A percentile compares a stretch with the other conserved stretches of the same genome.
Evolutionary conservation across 306 rosid genomes (phyloP).

Genomic region (Astragalus glycyphyllos): DNA sequence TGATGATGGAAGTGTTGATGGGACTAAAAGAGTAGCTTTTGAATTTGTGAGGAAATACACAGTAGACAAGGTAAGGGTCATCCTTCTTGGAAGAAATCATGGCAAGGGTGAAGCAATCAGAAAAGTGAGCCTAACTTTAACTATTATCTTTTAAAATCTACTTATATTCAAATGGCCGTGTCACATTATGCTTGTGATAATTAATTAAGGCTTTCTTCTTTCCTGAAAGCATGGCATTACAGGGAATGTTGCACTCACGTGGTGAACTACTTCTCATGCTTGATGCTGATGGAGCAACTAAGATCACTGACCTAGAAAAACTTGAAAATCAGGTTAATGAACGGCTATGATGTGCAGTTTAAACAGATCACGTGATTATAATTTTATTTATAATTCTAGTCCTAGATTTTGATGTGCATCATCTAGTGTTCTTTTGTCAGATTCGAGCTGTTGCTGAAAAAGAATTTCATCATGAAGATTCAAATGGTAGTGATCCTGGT

Average conservation of each 20-base stretch:
- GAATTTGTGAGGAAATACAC: conserved; percentile 81
- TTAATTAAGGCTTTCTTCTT: conserved; percentile 71
- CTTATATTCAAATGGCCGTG: conserved; percentile 17
- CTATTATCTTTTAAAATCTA: conserved; percentile 32
- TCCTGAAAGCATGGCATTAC: conserved; percentile 83
- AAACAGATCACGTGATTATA: not conserved
- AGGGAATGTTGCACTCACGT: conserved; percentile 99
- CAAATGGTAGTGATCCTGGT: conserved; percentile 51
- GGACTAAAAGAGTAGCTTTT: conserved; percentile 85
- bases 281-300: conserved; percentile 99
- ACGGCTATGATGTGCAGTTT: conserved; percentile 2
- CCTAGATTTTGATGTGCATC: conserved; percentile 31
- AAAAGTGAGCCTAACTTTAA: conserved; percentile 82
- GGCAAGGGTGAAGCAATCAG: conserved; percentile 99
- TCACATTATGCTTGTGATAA: conserved; percentile 39
- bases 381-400: conserved; percentile 25
- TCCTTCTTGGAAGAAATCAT: conserved; percentile 89
- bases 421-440: conserved; percentile 49
- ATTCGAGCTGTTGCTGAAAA: conserved; percentile 64
- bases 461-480: conserved; percentile 55
- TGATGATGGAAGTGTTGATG: conserved; percentile 95
- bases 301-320: conserved; percentile 84
- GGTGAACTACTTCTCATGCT: conserved; percentile 96
- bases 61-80: conserved; percentile 82
- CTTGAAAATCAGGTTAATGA: conserved; percentile 83